phyloP scores from a whole-genome alignment of 257 asterid species.

The Voacanga thouarsii region DNA sequence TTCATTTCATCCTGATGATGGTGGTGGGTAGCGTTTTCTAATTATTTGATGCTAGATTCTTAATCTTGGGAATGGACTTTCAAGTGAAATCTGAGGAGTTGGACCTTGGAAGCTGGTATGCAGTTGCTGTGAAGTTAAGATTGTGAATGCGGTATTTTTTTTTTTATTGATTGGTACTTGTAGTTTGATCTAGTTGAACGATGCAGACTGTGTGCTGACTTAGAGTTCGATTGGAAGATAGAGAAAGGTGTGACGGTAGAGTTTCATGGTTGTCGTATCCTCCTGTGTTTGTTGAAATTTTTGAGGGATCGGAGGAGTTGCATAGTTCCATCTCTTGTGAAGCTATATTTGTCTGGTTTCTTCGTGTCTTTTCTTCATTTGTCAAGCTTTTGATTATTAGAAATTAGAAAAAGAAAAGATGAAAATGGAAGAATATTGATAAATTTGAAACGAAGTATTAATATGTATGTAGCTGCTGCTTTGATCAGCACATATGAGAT shows the following conservation, averaged over 20 bases:
- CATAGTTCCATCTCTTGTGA: neutral
- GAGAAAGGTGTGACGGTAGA: neutral
- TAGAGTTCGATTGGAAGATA: neutral
- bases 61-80: neutral
- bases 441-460: neutral
- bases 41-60: neutral
- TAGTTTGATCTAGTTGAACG: neutral
- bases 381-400: neutral
- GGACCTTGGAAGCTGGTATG: neutral
- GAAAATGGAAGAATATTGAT: neutral
- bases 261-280: neutral
- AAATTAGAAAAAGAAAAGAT: neutral
- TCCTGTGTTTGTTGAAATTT: neutral
- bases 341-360: neutral
- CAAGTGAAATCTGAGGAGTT: neutral
- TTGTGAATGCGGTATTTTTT: neutral
- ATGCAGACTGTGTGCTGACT: neutral
- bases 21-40: neutral
- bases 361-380: neutral
- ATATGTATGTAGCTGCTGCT: neutral
- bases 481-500: constrained; percentile 8
- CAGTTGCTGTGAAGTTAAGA: neutral
- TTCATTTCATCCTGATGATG: neutral
- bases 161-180: neutral
- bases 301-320: neutral